Percentiles rank a stretch among this genome's conserved stretches.
phyloP scores from a whole-genome alignment of 257 asterid genomes.

The Penstemon barbatus region DNA sequence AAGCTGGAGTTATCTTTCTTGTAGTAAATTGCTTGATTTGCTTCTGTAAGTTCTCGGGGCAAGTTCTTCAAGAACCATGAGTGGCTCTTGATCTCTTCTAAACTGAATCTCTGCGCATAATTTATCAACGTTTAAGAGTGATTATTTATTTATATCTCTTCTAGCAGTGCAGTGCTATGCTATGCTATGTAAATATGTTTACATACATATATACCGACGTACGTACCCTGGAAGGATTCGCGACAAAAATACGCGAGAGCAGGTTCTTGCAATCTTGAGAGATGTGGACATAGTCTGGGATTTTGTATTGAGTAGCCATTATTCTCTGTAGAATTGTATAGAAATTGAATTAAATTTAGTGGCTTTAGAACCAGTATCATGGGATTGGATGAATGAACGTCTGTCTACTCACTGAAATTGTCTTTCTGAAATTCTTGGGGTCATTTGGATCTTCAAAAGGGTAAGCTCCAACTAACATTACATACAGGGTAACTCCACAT shows the following conservation, averaged over 20 bases:
- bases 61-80: constrained; percentile 72
- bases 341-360: neutral
- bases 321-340: constrained; percentile 42
- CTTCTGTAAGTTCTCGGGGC: constrained; percentile 61
- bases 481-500: constrained; percentile 72
- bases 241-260: constrained; percentile 54
- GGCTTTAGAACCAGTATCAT: neutral
- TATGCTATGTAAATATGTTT: neutral
- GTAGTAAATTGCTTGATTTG: constrained; percentile 57
- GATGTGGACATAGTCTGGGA: constrained; percentile 61
- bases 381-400: neutral
- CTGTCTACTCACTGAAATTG: constrained; percentile 43
- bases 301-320: constrained; percentile 51
- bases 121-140: neutral
- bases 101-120: constrained; percentile 48
- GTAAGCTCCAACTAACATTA: constrained; percentile 80
- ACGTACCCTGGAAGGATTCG: constrained; percentile 49
- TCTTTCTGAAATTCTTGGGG: constrained; percentile 67
- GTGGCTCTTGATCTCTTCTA: constrained; percentile 56
- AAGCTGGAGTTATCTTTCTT: constrained; percentile 53
- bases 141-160: neutral
- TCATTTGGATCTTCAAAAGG: constrained; percentile 69
- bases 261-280: constrained; percentile 67
- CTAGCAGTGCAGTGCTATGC: neutral
- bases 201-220: neutral